phyloP scores from a whole-genome alignment of 2,329 filamentous ascomycete species.

The Fusarium heterosporum region DNA sequence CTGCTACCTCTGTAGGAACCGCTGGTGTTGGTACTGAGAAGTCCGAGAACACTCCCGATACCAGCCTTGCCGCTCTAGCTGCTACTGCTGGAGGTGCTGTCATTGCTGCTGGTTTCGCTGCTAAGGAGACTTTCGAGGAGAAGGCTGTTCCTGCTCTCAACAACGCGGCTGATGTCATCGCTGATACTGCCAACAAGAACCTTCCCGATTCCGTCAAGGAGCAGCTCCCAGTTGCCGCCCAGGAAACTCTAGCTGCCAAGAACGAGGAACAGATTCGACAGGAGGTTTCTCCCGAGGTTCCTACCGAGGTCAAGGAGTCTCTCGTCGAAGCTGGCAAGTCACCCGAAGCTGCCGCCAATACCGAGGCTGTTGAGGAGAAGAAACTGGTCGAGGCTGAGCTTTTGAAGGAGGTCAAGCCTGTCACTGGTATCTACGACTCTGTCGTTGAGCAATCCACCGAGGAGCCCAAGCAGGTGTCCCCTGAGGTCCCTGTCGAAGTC shows the following conservation, averaged over 20 bases:
- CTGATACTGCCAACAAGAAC: constrained; percentile 58
- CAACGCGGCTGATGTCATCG: constrained; percentile 52
- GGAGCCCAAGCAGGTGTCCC: constrained; percentile 51
- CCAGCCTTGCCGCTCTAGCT: constrained; percentile 56
- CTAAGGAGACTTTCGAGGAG: constrained; percentile 53
- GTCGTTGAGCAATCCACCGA: constrained; percentile 40
- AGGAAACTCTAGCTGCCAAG: constrained; percentile 60
- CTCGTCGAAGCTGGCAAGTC: constrained; percentile 67
- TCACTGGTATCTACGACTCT: constrained; percentile 38
- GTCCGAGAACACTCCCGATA: constrained; percentile 57
- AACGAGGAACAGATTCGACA: constrained; percentile 57
- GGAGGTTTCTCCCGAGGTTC: constrained; percentile 63
- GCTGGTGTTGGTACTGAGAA: constrained; percentile 65
- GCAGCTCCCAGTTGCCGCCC: constrained; percentile 61
- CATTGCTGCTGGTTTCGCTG: constrained; percentile 49
- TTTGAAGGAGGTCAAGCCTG: constrained; percentile 68
- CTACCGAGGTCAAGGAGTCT: constrained; percentile 68
- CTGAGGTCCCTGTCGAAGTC: constrained; percentile 63
- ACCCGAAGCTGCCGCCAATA: constrained; percentile 78
- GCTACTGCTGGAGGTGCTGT: constrained; percentile 50
- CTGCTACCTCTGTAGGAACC: constrained; percentile 67
- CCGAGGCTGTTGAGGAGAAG: constrained; percentile 79
- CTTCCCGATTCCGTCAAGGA: constrained; percentile 67
- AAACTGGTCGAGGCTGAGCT: constrained; percentile 79
- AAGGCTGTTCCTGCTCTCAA: constrained; percentile 54